Conservation (phyloP, 495 filamentous ascomycete genomes). For the Letharia lupina region DNA sequence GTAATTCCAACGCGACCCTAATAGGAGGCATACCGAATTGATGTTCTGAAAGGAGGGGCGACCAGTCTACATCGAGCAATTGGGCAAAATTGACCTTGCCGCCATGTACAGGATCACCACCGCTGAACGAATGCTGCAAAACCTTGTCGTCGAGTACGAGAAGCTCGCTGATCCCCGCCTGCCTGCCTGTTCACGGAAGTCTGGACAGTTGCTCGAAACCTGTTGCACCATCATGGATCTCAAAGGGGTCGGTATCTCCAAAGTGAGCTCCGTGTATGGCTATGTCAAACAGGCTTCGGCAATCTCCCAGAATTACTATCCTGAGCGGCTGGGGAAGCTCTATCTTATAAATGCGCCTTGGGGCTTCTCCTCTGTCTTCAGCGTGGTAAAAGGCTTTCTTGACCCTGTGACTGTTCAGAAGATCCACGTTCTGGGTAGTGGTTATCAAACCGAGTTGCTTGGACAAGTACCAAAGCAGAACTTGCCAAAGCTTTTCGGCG, state of each 20-base stretch:
- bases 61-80: constrained; percentile 92
- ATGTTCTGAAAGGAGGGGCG: constrained; percentile 66
- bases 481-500: constrained; percentile 79
- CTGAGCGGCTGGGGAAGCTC: constrained; percentile 78
- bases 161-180: constrained; percentile 86
- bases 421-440: constrained; percentile 79
- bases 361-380: constrained; percentile 80
- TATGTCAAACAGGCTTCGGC: constrained; percentile 60
- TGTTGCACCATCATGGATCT: constrained; percentile 97
- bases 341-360: constrained; percentile 97
- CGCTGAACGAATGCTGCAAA: constrained; percentile 85
- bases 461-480: constrained; percentile 84
- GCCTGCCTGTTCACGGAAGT: constrained; percentile 90
- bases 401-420: constrained; percentile 95
- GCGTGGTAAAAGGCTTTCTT: constrained; percentile 78
- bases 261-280: constrained; percentile 64
- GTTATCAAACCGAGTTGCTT: constrained; percentile 76
- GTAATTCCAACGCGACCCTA: constrained; percentile 36
- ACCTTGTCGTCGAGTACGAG: constrained; percentile 95
- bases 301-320: constrained; percentile 94
- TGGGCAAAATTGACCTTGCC: constrained; percentile 83
- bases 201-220: constrained; percentile 83
- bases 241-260: constrained; percentile 81
- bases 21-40: neutral
- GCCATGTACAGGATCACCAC: constrained; percentile 92